Conservation (phyloP, 2,329 filamentous ascomycete species). For the Bipolaris sorokiniana region DNA sequence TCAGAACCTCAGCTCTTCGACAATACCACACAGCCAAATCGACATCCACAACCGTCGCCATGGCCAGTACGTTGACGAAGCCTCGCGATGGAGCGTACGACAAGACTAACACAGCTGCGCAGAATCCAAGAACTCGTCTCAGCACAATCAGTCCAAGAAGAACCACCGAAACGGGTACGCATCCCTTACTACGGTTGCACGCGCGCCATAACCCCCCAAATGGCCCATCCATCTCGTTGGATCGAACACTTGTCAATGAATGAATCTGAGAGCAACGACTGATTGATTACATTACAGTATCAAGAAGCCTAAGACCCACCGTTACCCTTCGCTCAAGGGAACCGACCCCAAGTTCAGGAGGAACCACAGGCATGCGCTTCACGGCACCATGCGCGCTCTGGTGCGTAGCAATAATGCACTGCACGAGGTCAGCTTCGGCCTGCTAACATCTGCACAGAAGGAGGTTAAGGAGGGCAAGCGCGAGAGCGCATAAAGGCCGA, state of each 20-base stretch:
- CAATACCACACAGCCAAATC: slow-evolving; percentile 40
- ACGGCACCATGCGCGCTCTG: slow-evolving; percentile 97
- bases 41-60: slow-evolving; percentile 59
- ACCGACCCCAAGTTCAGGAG: slow-evolving; percentile 99
- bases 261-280: slow-evolving; percentile 20
- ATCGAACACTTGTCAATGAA: not conserved
- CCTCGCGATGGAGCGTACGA: not conserved
- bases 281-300: slow-evolving; percentile 67
- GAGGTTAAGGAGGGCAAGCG: slow-evolving; percentile 97
- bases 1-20: slow-evolving; percentile 29
- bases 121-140: slow-evolving; percentile 99
- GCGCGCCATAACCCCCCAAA: slow-evolving; percentile 16
- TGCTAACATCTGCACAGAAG: slow-evolving; percentile 69
- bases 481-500: slow-evolving; percentile 72
- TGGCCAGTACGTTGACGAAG: slow-evolving; percentile 68
- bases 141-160: slow-evolving; percentile 98
- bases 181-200: slow-evolving; percentile 18
- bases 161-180: slow-evolving; percentile 98
- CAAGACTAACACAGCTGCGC: slow-evolving; percentile 30
- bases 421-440: not conserved
- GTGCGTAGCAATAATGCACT: slow-evolving; percentile 62
- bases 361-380: slow-evolving; percentile 99
- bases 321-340: slow-evolving; percentile 98
- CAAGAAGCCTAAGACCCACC: slow-evolving; percentile 99
- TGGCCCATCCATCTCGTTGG: not conserved